A percentile compares a stretch with the other conserved stretches of the same genome.
Evolutionary conservation across 139 green algal species (phyloP).

Genomic region (Protoeuglena noctilucae): DNA sequence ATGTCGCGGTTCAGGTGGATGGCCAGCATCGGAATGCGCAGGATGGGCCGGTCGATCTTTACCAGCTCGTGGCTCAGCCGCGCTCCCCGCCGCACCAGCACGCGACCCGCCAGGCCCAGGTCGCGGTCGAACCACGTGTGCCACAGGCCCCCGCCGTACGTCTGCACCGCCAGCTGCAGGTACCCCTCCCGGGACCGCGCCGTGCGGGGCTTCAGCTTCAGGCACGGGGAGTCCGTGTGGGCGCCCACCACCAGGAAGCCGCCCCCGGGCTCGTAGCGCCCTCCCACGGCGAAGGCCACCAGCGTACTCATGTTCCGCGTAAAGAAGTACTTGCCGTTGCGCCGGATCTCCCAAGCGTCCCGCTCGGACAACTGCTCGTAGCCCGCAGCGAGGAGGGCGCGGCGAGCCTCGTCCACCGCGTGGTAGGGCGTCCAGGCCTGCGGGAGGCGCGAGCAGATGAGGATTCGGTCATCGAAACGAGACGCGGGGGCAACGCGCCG

Average conservation of each 20-base stretch:
- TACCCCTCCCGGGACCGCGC: slow-evolving; percentile 37
- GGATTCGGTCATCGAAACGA: too few species aligned
- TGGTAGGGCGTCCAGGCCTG: slow-evolving; percentile 63
- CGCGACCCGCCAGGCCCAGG: slow-evolving; percentile 65
- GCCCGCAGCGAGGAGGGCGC: slow-evolving; percentile 33
- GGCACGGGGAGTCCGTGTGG: slow-evolving; percentile 82
- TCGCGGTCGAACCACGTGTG: slow-evolving; percentile 97
- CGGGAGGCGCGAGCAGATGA: too few species aligned
- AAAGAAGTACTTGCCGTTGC: slow-evolving; percentile 78
- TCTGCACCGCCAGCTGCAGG: slow-evolving; percentile 67
- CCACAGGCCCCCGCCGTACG: slow-evolving; percentile 91
- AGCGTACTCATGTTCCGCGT: slow-evolving; percentile 81
- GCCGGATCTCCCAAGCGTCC: slow-evolving; percentile 41
- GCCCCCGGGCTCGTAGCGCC: slow-evolving; percentile 60
- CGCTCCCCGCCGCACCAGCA: slow-evolving; percentile 36
- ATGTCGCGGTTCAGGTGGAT: slow-evolving; percentile 74
- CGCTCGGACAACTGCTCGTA: slow-evolving; percentile 58
- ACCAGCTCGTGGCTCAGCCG: slow-evolving; percentile 25
- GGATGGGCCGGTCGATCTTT: slow-evolving; percentile 51
- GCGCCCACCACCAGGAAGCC: slow-evolving; percentile 84
- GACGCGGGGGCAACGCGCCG: too few species aligned
- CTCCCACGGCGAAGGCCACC: slow-evolving; percentile 77
- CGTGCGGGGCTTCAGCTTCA: slow-evolving; percentile 70
- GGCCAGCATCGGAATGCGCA: slow-evolving; percentile 58
- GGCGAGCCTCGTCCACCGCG: slow-evolving; percentile 49